Base-by-base conservation (phyloP, 1,284 basidiomycete species). In the Cutaneotrichosporon spelunceum region DNA sequence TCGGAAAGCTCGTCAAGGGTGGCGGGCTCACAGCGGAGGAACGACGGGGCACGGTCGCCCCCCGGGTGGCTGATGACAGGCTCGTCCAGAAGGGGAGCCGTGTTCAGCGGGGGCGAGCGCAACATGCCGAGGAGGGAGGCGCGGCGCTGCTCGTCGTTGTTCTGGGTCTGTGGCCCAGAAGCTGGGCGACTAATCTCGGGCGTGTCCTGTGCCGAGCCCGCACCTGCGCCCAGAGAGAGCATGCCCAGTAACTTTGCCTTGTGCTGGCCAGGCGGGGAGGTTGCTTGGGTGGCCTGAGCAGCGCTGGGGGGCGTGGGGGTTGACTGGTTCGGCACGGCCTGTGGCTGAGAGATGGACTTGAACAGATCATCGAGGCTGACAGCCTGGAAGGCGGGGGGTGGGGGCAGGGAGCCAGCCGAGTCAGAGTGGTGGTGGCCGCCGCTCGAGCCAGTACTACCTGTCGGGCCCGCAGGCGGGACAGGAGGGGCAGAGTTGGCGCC, bases 331-430 rank as follows among this genome's bases (percentile, higher is more conserved):
- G 21, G 30, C 36, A 33, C 14, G 7, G 23, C 47, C 23, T 39
- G 26, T 3, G 53, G 53, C 27, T 42, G 36, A 3, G 68, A 57
- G 29, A 77, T 68, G 34, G 62, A 68, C 63, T 71, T 72, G 68
- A 77, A 77, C 11, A 77, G 61, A 54, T 77, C 72, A 34, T 66
- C 60, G 24, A 77, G 54, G 8, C 68, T 70, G 11, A 73, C 64
- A 30, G 66, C 60, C 60, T 74, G 72, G 10, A 72, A 45, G 14
- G 63, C 62, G 5, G 69, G 68, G 0, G 68, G 67, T 0, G 73
- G 68, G 8, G 66, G 29, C 23, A 69, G 64, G 26, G 66, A 66
- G 6, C 71, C 67, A 21, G 68, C 24, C 2, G 66, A 55, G 21
- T 7, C 54, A 4, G 67, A 53, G 47, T 19, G 50, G 16, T 11